Conservation (phyloP, 768 basidiomycete genomes). For the Thelephora ganbajun region DNA sequence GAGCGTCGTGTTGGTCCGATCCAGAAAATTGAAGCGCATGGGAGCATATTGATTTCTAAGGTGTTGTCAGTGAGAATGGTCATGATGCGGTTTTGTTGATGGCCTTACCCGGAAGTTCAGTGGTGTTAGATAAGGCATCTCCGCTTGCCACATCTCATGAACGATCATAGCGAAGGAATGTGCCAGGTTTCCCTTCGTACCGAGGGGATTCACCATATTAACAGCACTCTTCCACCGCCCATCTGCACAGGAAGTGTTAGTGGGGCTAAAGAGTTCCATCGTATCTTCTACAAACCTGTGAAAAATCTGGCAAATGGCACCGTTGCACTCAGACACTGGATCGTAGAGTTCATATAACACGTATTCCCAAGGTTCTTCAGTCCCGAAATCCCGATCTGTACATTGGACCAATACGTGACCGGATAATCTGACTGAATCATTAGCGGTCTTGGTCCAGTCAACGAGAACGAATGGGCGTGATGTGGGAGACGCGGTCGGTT, state of each 20-base stretch:
- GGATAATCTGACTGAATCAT: constrained; percentile 67
- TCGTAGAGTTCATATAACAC: constrained; percentile 97
- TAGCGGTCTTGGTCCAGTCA: constrained; percentile 40
- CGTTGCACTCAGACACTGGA: constrained; percentile 93
- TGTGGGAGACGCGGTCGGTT: constrained; percentile 39
- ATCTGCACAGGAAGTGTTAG: constrained; percentile 26
- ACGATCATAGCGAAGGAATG: constrained; percentile 73
- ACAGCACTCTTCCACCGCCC: constrained; percentile 72
- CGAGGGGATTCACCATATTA: constrained; percentile 75
- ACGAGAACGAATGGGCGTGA: constrained; percentile 22
- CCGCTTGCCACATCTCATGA: constrained; percentile 78
- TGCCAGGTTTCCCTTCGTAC: constrained; percentile 75
- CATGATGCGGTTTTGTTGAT: not conserved
- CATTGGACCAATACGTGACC: constrained; percentile 73
- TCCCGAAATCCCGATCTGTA: constrained; percentile 67
- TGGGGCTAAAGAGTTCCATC: not conserved
- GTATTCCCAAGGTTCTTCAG: constrained; percentile 95
- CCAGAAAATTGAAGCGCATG: constrained; percentile 67
- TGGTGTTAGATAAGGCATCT: constrained; percentile 72
- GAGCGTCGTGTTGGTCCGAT: constrained; percentile 90
- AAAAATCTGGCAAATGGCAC: constrained; percentile 91
- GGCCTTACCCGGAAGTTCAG: constrained; percentile 66
- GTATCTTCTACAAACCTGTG: constrained; percentile 38
- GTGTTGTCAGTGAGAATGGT: constrained; percentile 13
- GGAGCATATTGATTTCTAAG: constrained; percentile 42